These are phyloP conservation scores for Dichotomocladium elegans DNA, from an alignment of 371 early-diverging fungal species.

Conservation along the genomic window DNA sequence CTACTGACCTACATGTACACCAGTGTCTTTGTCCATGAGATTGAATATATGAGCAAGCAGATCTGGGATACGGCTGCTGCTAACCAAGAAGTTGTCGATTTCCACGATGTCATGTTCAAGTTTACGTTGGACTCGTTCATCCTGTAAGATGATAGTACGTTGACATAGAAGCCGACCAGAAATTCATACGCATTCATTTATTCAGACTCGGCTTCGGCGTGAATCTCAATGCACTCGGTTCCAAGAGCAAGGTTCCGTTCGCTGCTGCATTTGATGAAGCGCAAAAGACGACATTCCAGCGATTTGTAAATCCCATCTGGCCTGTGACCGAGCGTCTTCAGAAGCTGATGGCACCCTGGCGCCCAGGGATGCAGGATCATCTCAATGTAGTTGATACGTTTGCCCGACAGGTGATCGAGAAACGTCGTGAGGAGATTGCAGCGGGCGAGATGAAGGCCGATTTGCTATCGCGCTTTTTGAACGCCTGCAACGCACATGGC, in stretches of 20 bases:
- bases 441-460: conserved; percentile 33
- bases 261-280: conserved; percentile 53
- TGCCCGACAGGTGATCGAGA: conserved; percentile 37
- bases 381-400: conserved; percentile 40
- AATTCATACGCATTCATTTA: not conserved
- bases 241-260: conserved; percentile 40
- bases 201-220: conserved; percentile 43
- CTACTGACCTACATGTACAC: too few species aligned
- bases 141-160: conserved; percentile 19
- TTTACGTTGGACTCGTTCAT: conserved; percentile 53
- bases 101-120: conserved; percentile 38
- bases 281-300: conserved; percentile 29
- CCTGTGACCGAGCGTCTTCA: conserved; percentile 19
- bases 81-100: conserved; percentile 23
- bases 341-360: conserved; percentile 8
- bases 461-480: conserved; percentile 58
- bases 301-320: conserved; percentile 45
- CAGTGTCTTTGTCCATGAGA: conserved; percentile 47
- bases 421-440: conserved; percentile 24
- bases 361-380: conserved; percentile 30
- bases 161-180: not conserved
- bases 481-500: conserved; percentile 47
- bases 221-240: conserved; percentile 24
- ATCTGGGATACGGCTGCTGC: conserved; percentile 31
- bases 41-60: conserved; percentile 15